Conservation (phyloP, 176 grass and related monocot genomes). For the Leersia perrieri region DNA sequence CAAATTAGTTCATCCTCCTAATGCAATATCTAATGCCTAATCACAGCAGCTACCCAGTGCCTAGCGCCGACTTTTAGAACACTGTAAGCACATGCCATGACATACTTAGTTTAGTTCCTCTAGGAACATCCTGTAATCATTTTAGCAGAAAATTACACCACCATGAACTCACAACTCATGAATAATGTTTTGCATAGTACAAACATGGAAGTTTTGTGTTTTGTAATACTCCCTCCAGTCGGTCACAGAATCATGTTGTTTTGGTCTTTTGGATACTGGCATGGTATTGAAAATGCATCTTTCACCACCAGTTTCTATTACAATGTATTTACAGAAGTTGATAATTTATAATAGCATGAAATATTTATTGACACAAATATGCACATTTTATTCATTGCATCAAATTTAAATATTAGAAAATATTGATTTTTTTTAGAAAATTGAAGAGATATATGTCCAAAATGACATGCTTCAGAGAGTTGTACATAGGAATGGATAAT, state of each 20-base stretch:
- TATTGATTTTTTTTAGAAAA: not conserved
- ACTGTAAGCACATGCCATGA: not conserved
- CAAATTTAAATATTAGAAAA: not conserved
- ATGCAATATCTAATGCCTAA: too few species aligned
- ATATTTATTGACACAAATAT: not conserved
- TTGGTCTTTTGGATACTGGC: not conserved
- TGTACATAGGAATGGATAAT: not conserved
- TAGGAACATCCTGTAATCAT: not conserved
- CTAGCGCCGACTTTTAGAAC: too few species aligned
- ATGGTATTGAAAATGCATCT: not conserved
- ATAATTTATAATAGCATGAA: not conserved
- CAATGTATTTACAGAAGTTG: not conserved
- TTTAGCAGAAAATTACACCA: not conserved
- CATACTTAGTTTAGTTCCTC: not conserved
- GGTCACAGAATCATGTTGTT: not conserved
- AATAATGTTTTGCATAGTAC: not conserved
- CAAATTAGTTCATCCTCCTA: too few species aligned
- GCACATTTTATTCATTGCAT: not conserved
- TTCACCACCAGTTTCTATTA: not conserved
- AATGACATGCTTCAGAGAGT: not conserved
- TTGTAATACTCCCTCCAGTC: not conserved
- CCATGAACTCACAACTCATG: not conserved
- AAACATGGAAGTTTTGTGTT: not conserved
- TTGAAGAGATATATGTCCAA: not conserved
- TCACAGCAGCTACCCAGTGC: too few species aligned